Base-by-base conservation (phyloP, 2,329 filamentous ascomycete genomes). In the Aspergillus sp. region DNA sequence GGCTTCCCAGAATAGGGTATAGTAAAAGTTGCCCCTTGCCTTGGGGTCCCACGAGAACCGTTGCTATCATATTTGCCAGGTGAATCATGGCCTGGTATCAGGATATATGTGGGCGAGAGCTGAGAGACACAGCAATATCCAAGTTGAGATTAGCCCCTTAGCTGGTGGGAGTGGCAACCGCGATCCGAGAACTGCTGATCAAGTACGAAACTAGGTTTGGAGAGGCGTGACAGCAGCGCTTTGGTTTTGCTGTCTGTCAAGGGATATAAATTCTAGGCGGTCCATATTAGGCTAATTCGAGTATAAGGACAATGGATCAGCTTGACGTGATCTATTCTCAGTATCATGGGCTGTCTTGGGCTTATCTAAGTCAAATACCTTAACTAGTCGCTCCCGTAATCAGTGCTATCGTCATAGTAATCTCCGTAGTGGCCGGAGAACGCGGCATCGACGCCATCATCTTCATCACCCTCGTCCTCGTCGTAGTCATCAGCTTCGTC, bases 351-450 rank as follows among this genome's bases (percentile, higher is more conserved):
- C 47, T 54, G 24, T 30, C 47, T n/a, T 50, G 20, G 20, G 8
- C 45, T 24, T 51, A 49, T 58, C 50, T 59, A 49, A 40, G 9
- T 33, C 45, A 54, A 22, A 49, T 20, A n/a, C 47, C 49, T 57
- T 57, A n/a, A n/a, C n/a, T n/a, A 48, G 17, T 48, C 46, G 30
- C 44, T 46, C 17, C 27, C 68, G 55, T 74, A 70, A 45, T 75
- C 73, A 52, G 68, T 70, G n/a, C 61, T 69, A 24, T 71, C 69
- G 48, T 69, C 65, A 24, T 72, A 68, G 51, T 71, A 68, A 55
- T 69, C 64, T 12, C 63, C 63, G 45, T 75, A 77, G 7, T 68
- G 66, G 9, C 74, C 74, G 22, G 73, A 69, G 62, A 77, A 74
- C 6, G 74, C 73, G 40, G 67, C 72, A 6, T 75, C 70, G 34